Evolutionary conservation across 345 rosid species (phyloP).

Genomic region (Murraya paniculata): DNA sequence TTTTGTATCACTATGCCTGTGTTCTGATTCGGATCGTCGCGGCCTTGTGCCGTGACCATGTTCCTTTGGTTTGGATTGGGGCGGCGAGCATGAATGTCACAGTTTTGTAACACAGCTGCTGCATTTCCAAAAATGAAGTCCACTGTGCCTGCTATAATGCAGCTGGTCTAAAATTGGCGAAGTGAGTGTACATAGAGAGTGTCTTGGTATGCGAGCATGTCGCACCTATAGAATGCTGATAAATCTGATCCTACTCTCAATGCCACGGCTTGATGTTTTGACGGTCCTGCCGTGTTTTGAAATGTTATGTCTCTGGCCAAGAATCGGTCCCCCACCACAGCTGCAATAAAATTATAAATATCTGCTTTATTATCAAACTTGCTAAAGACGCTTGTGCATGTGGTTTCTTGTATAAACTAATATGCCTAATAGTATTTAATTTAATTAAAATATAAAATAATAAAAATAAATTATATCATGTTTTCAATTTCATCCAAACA

Average conservation of each 20-base stretch:
- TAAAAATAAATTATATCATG: too few species aligned
- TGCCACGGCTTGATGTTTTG: conserved; percentile 85
- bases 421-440: too few species aligned
- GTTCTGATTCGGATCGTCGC: conserved; percentile 63
- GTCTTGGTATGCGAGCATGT: conserved; percentile 73
- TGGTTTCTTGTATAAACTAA: too few species aligned
- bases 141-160: conserved; percentile 58
- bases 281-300: conserved; percentile 74
- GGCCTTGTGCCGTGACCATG: conserved; percentile 84
- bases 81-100: conserved; percentile 66
- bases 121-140: conserved; percentile 84
- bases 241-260: conserved; percentile 61
- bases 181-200: conserved; percentile 72
- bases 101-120: conserved; percentile 55
- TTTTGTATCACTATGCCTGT: conserved; percentile 75
- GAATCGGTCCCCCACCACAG: conserved; percentile 67
- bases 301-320: conserved; percentile 69
- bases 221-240: conserved; percentile 57
- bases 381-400: too few species aligned
- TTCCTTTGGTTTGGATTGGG: conserved; percentile 60
- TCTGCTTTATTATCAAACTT: too few species aligned
- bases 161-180: conserved; percentile 57
- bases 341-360: conserved; percentile 29
- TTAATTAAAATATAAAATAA: too few species aligned
- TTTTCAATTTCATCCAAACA: too few species aligned